Evolutionary conservation across 1,139 yeast genomes (phyloP).

Genomic region (Hyphopichia wangnamkhiaoensis): DNA sequence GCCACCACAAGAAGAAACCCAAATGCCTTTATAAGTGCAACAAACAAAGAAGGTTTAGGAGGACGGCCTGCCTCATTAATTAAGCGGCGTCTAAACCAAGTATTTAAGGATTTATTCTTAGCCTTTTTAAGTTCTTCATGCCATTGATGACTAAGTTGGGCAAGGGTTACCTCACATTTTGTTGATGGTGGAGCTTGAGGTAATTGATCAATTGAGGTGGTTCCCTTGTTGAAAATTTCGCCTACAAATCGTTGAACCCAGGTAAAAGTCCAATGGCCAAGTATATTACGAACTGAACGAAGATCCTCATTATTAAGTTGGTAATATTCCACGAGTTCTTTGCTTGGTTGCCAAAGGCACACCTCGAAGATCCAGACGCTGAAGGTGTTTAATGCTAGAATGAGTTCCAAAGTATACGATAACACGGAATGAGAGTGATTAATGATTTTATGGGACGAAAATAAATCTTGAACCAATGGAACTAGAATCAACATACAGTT

Average conservation of each 20-base stretch:
- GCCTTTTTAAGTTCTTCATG: neutral
- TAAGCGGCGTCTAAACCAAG: neutral
- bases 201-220: constrained; percentile 21
- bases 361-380: constrained; percentile 14
- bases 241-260: constrained; percentile 27
- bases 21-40: constrained; percentile 7
- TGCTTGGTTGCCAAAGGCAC: constrained; percentile 5
- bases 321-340: constrained; percentile 15
- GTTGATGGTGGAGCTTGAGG: constrained; percentile 12
- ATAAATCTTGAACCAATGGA: neutral
- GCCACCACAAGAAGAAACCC: constrained; percentile 10
- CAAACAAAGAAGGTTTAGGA: neutral
- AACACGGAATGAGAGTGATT: constrained; percentile 7
- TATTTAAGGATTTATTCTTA: too few relatives aligned
- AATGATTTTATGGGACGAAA: neutral
- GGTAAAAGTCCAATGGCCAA: constrained; percentile 23
- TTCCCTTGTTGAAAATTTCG: constrained; percentile 20
- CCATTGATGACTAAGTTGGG: neutral
- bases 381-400: constrained; percentile 9
- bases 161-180: neutral
- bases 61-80: neutral
- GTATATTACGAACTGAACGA: constrained; percentile 3
- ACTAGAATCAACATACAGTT: neutral
- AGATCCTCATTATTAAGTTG: constrained; percentile 4
- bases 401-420: constrained; percentile 10